These are phyloP conservation scores for Saccharomycopsis vini DNA, from an alignment of 805 yeast species.

Conservation along the genomic window DNA sequence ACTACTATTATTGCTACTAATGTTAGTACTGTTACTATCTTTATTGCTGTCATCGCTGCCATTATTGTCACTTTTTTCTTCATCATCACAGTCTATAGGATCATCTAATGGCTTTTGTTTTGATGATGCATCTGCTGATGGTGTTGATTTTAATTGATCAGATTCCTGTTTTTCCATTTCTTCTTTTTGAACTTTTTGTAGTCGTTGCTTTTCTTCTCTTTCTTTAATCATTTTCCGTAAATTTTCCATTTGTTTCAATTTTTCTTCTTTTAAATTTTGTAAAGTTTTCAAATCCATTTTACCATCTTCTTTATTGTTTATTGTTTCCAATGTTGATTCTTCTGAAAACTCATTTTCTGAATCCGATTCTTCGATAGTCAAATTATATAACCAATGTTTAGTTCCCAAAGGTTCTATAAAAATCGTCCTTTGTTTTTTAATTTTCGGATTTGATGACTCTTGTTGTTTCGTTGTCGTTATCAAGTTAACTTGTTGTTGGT, in stretches of 20 bases:
- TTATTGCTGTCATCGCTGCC: background rate
- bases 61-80: background rate
- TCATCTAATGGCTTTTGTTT: background rate
- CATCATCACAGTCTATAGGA: background rate
- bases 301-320: too few species aligned
- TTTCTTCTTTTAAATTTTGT: slow-evolving; percentile 5
- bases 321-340: too few species aligned
- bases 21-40: background rate
- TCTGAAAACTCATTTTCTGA: slow-evolving; percentile 2
- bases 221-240: slow-evolving; percentile 3
- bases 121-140: background rate
- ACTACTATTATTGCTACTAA: background rate
- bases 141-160: background rate
- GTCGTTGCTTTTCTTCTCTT: background rate
- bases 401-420: slow-evolving; percentile 1
- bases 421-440: too few species aligned
- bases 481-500: background rate
- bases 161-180: background rate
- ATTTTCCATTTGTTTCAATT: slow-evolving; percentile 3
- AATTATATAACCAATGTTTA: slow-evolving; percentile 8
- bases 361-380: slow-evolving; percentile 7
- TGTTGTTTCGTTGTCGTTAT: too few species aligned
- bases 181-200: background rate
- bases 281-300: too few species aligned
- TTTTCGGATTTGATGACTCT: too few species aligned